Evolutionary conservation across 345 rosid species (phyloP).

Genomic region (Populus euphratica): DNA sequence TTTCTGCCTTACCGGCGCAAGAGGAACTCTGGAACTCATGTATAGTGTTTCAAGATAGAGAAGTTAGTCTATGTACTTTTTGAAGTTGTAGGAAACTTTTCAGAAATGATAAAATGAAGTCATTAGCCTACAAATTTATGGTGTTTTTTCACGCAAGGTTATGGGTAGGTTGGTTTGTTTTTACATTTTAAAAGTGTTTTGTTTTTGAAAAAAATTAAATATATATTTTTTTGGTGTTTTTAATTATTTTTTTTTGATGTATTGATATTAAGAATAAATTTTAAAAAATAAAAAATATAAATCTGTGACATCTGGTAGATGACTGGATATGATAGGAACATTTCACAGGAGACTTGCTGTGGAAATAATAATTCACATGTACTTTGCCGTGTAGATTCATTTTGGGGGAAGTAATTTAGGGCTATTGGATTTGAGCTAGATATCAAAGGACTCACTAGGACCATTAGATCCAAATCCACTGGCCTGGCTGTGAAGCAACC

Average conservation of each 20-base stretch:
- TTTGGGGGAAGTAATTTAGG: neutral
- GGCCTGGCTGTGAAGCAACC: neutral
- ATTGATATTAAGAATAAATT: too few relatives aligned
- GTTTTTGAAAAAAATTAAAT: too few relatives aligned
- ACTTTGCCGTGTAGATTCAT: neutral
- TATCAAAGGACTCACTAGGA: neutral
- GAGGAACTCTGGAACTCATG: neutral
- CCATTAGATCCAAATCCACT: neutral
- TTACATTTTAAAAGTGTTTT: too few relatives aligned
- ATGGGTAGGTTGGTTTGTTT: too few relatives aligned
- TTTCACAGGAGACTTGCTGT: neutral
- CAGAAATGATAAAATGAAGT: neutral
- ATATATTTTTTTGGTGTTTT: too few relatives aligned
- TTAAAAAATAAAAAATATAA: too few relatives aligned
- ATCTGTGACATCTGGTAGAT: neutral
- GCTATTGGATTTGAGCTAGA: neutral
- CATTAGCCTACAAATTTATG: neutral
- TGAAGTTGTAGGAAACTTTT: neutral
- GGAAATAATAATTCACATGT: neutral
- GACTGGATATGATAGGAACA: neutral
- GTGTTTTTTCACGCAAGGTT: too few relatives aligned
- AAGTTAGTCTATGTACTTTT: neutral
- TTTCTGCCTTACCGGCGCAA: too few relatives aligned
- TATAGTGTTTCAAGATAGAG: neutral
- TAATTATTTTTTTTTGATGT: too few relatives aligned